These are phyloP conservation scores for Xylaria venustula DNA, from an alignment of 495 filamentous ascomycete species.

Conservation along the genomic window DNA sequence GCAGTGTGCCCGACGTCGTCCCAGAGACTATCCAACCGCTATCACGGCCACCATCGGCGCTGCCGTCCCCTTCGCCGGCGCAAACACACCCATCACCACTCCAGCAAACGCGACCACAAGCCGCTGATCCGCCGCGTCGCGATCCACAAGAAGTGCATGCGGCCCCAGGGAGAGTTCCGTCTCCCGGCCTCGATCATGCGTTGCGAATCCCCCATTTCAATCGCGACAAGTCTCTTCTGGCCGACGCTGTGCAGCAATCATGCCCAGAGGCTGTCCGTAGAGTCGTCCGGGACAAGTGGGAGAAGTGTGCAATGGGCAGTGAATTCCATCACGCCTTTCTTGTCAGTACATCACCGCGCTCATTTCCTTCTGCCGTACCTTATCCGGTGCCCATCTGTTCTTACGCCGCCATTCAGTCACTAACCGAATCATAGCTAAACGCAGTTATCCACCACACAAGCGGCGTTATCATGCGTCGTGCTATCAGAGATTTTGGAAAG, in stretches of 20 bases:
- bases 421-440: conserved; percentile 37
- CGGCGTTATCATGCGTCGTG: conserved; percentile 36
- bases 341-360: conserved; percentile 33
- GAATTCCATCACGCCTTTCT: conserved; percentile 52
- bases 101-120: no score
- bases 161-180: conserved; percentile 34
- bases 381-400: neutral
- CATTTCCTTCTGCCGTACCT: neutral
- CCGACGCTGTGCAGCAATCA: conserved; percentile 42
- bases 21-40: conserved; percentile 19
- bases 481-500: conserved; percentile 43
- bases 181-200: conserved; percentile 37
- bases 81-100: neutral
- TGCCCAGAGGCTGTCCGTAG: conserved; percentile 44
- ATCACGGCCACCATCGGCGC: conserved; percentile 34
- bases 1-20: neutral
- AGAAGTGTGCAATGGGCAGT: conserved; percentile 48
- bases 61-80: neutral
- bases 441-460: conserved; percentile 44
- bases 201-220: conserved; percentile 36
- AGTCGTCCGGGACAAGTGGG: conserved; percentile 47
- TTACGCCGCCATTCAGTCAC: neutral
- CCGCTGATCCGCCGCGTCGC: no score
- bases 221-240: conserved; percentile 43
- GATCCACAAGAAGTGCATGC: neutral